Conservation (phyloP, 345 rosid genomes). For the Rhodamnia argentea region DNA sequence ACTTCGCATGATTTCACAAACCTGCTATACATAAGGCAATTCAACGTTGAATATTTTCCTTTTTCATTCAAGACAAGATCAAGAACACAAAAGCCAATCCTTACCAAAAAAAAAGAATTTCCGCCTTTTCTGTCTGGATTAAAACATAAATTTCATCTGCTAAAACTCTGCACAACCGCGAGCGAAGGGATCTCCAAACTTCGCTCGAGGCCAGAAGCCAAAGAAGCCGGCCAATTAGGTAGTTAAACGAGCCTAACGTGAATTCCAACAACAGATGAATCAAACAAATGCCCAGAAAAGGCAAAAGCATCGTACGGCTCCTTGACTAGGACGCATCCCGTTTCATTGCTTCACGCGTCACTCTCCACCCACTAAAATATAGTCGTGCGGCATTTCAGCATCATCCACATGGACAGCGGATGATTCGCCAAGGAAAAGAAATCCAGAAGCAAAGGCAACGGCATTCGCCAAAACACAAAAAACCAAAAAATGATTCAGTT, state of each 20-base stretch:
- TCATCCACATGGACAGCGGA: neutral
- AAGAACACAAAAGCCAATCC: neutral
- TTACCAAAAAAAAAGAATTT: neutral
- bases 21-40: neutral
- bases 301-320: neutral
- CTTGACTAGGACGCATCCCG: neutral
- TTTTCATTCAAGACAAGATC: neutral
- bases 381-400: neutral
- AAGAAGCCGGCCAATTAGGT: neutral
- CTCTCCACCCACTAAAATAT: neutral
- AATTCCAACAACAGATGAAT: neutral
- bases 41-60: neutral
- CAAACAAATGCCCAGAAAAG: neutral
- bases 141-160: neutral
- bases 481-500: neutral
- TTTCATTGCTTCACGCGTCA: neutral
- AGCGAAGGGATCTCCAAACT: neutral
- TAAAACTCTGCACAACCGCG: neutral
- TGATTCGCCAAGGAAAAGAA: neutral
- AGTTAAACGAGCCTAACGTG: neutral
- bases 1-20: neutral
- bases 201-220: neutral
- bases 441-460: neutral
- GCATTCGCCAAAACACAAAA: neutral
- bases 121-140: neutral